Conservation (phyloP, 768 basidiomycete species). For the Ramaria sp. region DNA sequence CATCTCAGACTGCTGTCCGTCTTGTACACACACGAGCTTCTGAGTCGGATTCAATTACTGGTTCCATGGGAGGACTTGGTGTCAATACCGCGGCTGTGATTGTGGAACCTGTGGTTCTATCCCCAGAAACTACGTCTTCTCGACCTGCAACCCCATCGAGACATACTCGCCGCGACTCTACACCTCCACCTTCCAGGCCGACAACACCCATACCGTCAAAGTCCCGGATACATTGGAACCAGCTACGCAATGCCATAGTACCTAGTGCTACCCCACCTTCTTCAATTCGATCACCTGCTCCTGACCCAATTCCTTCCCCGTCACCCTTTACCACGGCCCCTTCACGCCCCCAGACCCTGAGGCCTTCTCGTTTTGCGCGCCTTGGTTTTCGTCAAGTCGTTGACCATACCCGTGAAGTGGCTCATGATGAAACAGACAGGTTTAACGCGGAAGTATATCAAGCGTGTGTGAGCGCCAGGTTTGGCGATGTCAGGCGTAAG, state of each 20-base stretch:
- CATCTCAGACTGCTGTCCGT: not conserved
- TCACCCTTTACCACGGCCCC: not conserved
- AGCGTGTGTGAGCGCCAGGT: slow-evolving; percentile 44
- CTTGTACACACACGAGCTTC: not conserved
- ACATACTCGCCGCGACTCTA: not conserved
- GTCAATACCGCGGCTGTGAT: not conserved
- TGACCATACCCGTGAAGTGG: slow-evolving; percentile 46
- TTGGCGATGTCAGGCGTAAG: slow-evolving; percentile 30
- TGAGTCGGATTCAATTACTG: not conserved
- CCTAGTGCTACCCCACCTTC: not conserved
- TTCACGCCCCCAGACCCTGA: slow-evolving; percentile 26
- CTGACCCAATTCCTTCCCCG: not conserved
- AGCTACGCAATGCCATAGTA: slow-evolving; percentile 7
- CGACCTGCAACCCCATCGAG: not conserved
- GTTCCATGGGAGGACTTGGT: not conserved
- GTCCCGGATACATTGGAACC: slow-evolving; percentile 5
- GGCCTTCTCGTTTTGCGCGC: slow-evolving; percentile 36
- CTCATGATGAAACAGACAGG: slow-evolving; percentile 35
- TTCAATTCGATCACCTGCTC: not conserved
- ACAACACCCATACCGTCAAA: not conserved
- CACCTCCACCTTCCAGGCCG: not conserved
- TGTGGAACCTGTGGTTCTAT: not conserved
- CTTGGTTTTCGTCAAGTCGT: slow-evolving; percentile 56
- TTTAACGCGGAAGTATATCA: slow-evolving; percentile 47
- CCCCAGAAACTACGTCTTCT: not conserved